phyloP scores from a whole-genome alignment of 2,329 filamentous ascomycete genomes.

The Scytalidium sp. region DNA sequence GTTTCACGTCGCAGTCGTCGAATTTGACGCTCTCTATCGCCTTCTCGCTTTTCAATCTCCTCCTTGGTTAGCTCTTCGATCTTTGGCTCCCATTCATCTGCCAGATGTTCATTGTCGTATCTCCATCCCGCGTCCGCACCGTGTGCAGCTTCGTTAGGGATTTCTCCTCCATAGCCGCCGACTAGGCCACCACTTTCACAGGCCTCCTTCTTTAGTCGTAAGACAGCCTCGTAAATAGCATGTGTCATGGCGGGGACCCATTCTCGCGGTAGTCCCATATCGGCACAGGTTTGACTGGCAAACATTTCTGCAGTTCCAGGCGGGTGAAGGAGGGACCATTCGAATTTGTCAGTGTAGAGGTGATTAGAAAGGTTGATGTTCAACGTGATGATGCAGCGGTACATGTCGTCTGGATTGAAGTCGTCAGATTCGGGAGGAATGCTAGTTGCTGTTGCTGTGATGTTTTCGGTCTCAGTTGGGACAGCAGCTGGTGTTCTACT shows the following conservation, averaged over 20 bases:
- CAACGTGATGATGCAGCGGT: constrained; percentile 86
- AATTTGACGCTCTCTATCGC: constrained; percentile 88
- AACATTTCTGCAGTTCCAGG: constrained; percentile 90
- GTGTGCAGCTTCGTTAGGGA: constrained; percentile 86
- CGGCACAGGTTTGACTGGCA: constrained; percentile 87
- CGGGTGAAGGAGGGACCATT: constrained; percentile 92
- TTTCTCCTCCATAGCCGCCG: constrained; percentile 65
- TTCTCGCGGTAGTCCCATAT: constrained; percentile 84
- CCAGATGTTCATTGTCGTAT: constrained; percentile 89
- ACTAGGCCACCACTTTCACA: constrained; percentile 88
- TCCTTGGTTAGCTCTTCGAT: constrained; percentile 83
- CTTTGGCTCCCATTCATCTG: constrained; percentile 80
- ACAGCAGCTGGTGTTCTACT: constrained; percentile 41
- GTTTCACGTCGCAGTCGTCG: constrained; percentile 85
- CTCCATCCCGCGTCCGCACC: constrained; percentile 87
- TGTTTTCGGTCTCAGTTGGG: constrained; percentile 37
- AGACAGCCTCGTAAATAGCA: constrained; percentile 92
- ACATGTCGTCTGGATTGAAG: constrained; percentile 88
- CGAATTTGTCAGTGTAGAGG: constrained; percentile 95
- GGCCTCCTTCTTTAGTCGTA: constrained; percentile 92
- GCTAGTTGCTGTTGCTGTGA: constrained; percentile 69
- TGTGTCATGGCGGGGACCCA: constrained; percentile 95
- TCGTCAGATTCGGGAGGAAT: constrained; percentile 66
- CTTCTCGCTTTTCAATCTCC: constrained; percentile 95
- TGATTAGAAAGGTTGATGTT: constrained; percentile 90